Evolutionary conservation across 1,284 basidiomycete species (phyloP).

Genomic region (Marasmius sp.): DNA sequence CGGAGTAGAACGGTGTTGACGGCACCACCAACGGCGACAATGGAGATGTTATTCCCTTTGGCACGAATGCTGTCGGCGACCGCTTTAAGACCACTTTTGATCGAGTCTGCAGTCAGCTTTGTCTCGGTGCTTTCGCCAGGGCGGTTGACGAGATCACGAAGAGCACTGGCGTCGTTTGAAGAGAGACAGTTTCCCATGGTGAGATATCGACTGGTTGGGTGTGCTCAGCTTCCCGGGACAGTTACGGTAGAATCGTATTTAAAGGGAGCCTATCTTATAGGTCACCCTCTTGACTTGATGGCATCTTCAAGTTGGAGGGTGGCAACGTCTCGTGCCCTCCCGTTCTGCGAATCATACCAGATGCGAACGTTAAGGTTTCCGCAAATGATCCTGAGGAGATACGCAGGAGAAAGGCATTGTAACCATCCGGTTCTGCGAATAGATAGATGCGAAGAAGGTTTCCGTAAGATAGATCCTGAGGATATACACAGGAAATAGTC

Average conservation of each 20-base stretch:
- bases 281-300: too few relatives aligned
- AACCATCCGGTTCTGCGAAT: too few relatives aligned
- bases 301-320: too few relatives aligned
- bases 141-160: slow-evolving; percentile 2
- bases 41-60: background rate
- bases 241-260: background rate
- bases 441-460: too few relatives aligned
- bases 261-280: too few relatives aligned
- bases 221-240: background rate
- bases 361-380: too few relatives aligned
- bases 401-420: too few relatives aligned
- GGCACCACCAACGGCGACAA: slow-evolving; percentile 7
- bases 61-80: background rate
- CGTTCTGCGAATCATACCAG: too few relatives aligned
- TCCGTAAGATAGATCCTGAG: too few relatives aligned
- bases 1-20: slow-evolving; percentile 8
- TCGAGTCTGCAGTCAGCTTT: background rate
- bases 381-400: too few relatives aligned
- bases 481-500: too few relatives aligned
- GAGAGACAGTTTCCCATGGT: slow-evolving; percentile 11
- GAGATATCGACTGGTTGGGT: background rate
- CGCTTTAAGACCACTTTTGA: background rate
- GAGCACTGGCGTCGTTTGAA: slow-evolving; percentile 1
- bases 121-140: background rate
- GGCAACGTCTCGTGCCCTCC: too few relatives aligned